phyloP scores from a whole-genome alignment of 768 basidiomycete species.

The Crassisporium funariophilum region DNA sequence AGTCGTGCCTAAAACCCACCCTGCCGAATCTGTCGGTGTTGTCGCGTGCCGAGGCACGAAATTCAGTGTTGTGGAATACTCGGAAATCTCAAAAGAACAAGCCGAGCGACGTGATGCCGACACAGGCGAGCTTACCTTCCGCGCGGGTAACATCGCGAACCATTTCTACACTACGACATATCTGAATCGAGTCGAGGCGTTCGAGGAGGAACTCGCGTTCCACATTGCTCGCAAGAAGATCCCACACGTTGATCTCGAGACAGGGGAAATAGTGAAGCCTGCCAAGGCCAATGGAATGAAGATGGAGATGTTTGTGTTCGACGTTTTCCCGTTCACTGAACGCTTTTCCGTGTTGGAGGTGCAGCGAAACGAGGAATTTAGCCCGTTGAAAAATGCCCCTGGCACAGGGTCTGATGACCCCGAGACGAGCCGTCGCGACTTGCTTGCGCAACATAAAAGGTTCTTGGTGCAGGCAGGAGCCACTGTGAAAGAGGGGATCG shows the following conservation, averaged over 20 bases:
- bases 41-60: constrained; percentile 82
- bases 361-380: constrained; percentile 87
- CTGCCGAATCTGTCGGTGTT: constrained; percentile 94
- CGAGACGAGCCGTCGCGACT: constrained; percentile 85
- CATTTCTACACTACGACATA: constrained; percentile 95
- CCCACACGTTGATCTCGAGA: constrained; percentile 69
- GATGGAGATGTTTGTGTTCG: constrained; percentile 97
- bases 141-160: constrained; percentile 96
- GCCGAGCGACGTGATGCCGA: constrained; percentile 71
- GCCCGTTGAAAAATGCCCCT: constrained; percentile 96
- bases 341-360: constrained; percentile 89
- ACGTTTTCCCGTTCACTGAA: constrained; percentile 93
- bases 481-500: constrained; percentile 65
- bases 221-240: constrained; percentile 99
- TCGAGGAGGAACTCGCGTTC: constrained; percentile 90
- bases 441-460: constrained; percentile 83
- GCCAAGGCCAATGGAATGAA: constrained; percentile 97
- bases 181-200: constrained; percentile 73
- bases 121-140: constrained; percentile 81
- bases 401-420: constrained; percentile 90
- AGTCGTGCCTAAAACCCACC: constrained; percentile 87
- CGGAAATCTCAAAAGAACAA: constrained; percentile 89
- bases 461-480: constrained; percentile 86
- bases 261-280: constrained; percentile 77
- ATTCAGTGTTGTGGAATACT: constrained; percentile 96